phyloP scores from a whole-genome alignment of 1,284 basidiomycete genomes.

The Naganishia cerealis region DNA sequence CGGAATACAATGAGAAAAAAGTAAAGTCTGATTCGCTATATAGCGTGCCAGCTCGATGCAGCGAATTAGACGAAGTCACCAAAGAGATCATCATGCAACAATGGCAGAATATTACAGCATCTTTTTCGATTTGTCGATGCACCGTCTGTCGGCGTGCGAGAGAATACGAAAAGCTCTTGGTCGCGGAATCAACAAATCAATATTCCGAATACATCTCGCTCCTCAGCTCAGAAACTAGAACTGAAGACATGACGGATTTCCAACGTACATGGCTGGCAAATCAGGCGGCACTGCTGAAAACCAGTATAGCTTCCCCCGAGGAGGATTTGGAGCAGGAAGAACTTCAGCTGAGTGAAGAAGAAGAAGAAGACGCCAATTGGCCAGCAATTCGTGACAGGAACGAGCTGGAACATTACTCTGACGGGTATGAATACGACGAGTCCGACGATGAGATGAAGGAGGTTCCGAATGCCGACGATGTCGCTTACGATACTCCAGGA shows the following conservation, averaged over 20 bases:
- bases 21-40: background rate
- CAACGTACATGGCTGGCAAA: constrained; percentile 23
- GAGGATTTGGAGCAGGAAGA: constrained; percentile 3
- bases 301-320: background rate
- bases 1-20: constrained; percentile 8
- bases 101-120: constrained; percentile 10
- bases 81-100: constrained; percentile 14
- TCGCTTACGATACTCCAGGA: constrained; percentile 20
- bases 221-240: background rate
- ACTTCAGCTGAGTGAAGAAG: constrained; percentile 8
- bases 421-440: background rate
- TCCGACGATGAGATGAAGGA: constrained; percentile 11
- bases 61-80: constrained; percentile 17
- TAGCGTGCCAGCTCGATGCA: constrained; percentile 3
- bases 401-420: constrained; percentile 8
- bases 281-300: constrained; percentile 14
- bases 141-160: constrained; percentile 17
- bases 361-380: background rate
- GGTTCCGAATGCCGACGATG: constrained; percentile 13
- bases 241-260: constrained; percentile 19
- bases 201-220: constrained; percentile 26
- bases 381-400: background rate
- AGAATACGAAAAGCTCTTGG: constrained; percentile 25
- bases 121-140: constrained; percentile 17
- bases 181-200: constrained; percentile 2